Base-by-base conservation (phyloP, 169 alveolate genomes). In the Eimeria acervulina region DNA sequence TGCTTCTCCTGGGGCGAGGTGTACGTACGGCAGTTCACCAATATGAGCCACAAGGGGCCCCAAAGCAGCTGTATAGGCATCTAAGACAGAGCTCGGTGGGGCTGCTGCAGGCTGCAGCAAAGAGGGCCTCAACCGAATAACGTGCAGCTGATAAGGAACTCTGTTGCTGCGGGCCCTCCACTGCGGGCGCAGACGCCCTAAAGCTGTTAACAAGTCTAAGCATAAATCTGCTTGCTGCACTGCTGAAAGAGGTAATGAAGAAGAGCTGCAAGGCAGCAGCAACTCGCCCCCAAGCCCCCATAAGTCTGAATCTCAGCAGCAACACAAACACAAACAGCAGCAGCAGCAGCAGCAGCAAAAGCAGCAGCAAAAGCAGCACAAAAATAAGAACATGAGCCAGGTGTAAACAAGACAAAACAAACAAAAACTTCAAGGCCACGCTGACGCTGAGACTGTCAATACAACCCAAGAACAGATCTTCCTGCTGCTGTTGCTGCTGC, bases 101-200 rank as follows among this genome's bases (percentile, higher is more conserved):
- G 61, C 68, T 17, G 68, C 68, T 1, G 21, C 68, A 15, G 68
- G n/a, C 68, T 13, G 87, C 23, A 90, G 70, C 88, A 74, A 61
- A 15, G 61, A 68, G 6, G 95, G 88, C 44, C 42, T 44, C 8
- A 90, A 23, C 1, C 63, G 95, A 51, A 90, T 31, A 8, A 90
- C 63, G 44, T 90, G 95, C 88, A 80, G 42, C 44, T 70, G 84
- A 26, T 66, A 90, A 21, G 95, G 47, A 36, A n/a, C 47, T 2
- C 95, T 33, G 52, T 40, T 61, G 33, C 78, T 59, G 40, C 44
- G 88, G 17, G 90, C 33, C 12, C 95, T 31, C 95, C 95, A 90
- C 42, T 70, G 81, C 8, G 95, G 95, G 36, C 95, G 51, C 80
- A 90, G 84, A 2, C 87, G 51, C 81, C 90, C 95, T 63, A 90